These are phyloP conservation scores for Cryphonectria japonica DNA, from an alignment of 2,329 filamentous ascomycete species.

Conservation along the genomic window DNA sequence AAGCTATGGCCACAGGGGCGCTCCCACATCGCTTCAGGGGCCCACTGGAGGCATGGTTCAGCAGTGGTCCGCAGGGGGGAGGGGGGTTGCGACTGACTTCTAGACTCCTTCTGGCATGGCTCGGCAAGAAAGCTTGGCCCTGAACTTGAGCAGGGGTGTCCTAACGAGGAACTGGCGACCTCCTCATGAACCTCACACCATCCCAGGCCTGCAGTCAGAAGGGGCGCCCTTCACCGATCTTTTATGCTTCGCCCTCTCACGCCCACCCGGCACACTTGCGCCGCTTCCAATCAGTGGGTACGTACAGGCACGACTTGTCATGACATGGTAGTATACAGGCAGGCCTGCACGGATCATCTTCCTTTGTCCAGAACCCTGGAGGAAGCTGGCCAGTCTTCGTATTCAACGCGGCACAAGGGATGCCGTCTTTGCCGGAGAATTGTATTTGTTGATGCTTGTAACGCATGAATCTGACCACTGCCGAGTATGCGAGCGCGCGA, in stretches of 20 bases:
- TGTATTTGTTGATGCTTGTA: neutral
- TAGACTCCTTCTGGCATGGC: conserved; percentile 27
- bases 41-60: neutral
- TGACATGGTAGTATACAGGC: neutral
- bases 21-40: neutral
- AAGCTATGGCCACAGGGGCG: conserved; percentile 2
- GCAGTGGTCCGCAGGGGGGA: neutral
- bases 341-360: neutral
- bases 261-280: neutral
- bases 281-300: neutral
- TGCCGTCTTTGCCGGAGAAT: conserved; percentile 1
- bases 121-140: conserved; percentile 29
- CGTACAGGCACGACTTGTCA: neutral
- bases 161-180: neutral
- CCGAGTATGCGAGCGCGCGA: neutral
- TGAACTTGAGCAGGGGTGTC: conserved; percentile 10
- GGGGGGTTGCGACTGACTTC: conserved; percentile 4
- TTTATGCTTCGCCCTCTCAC: neutral
- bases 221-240: neutral
- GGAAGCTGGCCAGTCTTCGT: neutral
- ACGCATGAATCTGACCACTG: neutral
- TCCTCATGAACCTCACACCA: neutral
- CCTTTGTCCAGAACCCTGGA: neutral
- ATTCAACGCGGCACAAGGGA: neutral
- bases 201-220: neutral